phyloP scores from a whole-genome alignment of 176 grass and related monocot genomes.

The Oryza longistaminata region DNA sequence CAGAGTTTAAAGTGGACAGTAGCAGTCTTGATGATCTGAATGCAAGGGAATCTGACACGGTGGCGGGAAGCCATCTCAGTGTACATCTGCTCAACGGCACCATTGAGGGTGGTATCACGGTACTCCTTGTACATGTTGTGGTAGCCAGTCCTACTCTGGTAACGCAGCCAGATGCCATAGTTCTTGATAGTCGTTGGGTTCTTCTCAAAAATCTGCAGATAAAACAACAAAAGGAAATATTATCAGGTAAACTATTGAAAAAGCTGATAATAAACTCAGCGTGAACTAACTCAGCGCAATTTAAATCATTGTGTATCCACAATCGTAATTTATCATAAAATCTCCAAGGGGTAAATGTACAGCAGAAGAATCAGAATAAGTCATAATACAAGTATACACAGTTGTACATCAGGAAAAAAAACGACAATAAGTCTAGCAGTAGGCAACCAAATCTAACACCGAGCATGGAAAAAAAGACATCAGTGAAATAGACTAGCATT shows the following conservation, averaged over 20 bases:
- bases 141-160: constrained; percentile 70
- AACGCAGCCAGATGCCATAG: constrained; percentile 70
- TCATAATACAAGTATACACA: background rate
- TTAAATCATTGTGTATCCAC: background rate
- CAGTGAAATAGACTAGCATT: background rate
- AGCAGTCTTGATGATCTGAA: constrained; percentile 80
- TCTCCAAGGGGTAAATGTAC: background rate
- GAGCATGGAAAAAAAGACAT: background rate
- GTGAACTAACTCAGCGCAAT: background rate
- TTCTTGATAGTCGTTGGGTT: constrained; percentile 80
- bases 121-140: constrained; percentile 89
- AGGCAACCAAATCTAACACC: background rate
- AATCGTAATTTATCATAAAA: background rate
- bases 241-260: background rate
- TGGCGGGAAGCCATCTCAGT: constrained; percentile 78
- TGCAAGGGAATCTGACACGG: constrained; percentile 55
- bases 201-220: constrained; percentile 62
- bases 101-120: constrained; percentile 74
- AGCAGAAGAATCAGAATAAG: background rate
- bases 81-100: constrained; percentile 74
- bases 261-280: background rate
- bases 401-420: background rate
- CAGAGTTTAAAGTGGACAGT: constrained; percentile 62
- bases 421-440: background rate
- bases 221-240: background rate